These are phyloP conservation scores for Pseudogymnoascus sp. DNA, from an alignment of 2,329 filamentous ascomycete genomes.

Conservation along the genomic window DNA sequence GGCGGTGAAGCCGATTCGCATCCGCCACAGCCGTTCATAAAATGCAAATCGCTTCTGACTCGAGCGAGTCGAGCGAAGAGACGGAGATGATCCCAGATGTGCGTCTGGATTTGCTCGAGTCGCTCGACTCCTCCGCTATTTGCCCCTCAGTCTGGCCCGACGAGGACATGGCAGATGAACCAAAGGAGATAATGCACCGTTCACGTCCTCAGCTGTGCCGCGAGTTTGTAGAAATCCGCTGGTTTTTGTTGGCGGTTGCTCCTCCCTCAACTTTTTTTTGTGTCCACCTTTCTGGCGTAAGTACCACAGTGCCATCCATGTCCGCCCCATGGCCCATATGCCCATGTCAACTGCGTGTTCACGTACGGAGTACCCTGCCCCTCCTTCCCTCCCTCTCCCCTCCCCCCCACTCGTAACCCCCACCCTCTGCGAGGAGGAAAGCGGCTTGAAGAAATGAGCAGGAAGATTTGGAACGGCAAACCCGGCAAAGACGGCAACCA, in stretches of 20 bases:
- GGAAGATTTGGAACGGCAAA: not conserved
- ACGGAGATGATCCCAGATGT: not conserved
- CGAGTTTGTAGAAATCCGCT: too few relatives aligned
- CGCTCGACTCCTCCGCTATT: not conserved
- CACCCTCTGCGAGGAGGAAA: not conserved
- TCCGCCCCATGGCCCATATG: not conserved
- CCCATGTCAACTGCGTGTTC: not conserved
- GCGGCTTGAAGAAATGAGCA: not conserved
- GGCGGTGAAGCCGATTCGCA: not conserved
- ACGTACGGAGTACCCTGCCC: not conserved
- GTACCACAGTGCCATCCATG: not conserved
- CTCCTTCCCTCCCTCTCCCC: not conserved
- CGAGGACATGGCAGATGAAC: not conserved
- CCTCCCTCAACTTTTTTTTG: not conserved
- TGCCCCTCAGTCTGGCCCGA: not conserved
- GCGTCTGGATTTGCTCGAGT: not conserved
- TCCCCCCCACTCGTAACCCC: not conserved
- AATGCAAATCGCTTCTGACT: not conserved
- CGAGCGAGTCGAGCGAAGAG: not conserved
- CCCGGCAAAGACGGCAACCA: not conserved
- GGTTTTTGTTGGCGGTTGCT: not conserved
- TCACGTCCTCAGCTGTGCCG: not conserved
- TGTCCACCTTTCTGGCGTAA: not conserved
- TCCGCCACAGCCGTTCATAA: not conserved
- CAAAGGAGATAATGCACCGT: not conserved